phyloP scores from a whole-genome alignment of 1,284 basidiomycete genomes.

The Cutaneotrichosporon sp. region DNA sequence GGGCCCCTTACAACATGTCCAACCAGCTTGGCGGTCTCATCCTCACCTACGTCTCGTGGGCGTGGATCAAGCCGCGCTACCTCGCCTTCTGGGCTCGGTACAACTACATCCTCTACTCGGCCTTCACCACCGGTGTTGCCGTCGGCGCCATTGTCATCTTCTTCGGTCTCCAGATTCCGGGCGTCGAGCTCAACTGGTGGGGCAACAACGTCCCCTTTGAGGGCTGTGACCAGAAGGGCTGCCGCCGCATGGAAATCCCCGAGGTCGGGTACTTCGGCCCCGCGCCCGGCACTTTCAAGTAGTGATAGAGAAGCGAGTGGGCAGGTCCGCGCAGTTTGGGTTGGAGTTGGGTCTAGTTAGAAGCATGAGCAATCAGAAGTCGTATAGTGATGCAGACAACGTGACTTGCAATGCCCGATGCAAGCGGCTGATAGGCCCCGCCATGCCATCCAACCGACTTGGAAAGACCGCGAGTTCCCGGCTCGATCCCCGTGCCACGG shows the following conservation, averaged over 20 bases:
- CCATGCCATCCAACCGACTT: too few relatives aligned
- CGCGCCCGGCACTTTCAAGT: slow-evolving; percentile 7
- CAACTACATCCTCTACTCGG: slow-evolving; percentile 43
- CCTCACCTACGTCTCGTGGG: slow-evolving; percentile 29
- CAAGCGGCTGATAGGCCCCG: too few relatives aligned
- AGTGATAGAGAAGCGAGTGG: too few relatives aligned
- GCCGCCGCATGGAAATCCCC: slow-evolving; percentile 7
- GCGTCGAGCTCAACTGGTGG: slow-evolving; percentile 19
- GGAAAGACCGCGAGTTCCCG: too few relatives aligned
- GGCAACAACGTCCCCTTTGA: slow-evolving; percentile 17
- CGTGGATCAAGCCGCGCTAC: slow-evolving; percentile 27
- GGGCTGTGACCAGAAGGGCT: slow-evolving; percentile 14
- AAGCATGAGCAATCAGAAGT: too few relatives aligned
- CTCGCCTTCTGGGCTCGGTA: slow-evolving; percentile 44
- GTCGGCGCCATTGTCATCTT: slow-evolving; percentile 39
- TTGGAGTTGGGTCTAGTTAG: too few relatives aligned
- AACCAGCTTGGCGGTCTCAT: slow-evolving; percentile 4
- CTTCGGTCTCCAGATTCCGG: slow-evolving; percentile 23
- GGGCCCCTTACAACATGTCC: slow-evolving; percentile 26
- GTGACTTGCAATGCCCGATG: too few relatives aligned
- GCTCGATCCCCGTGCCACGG: too few relatives aligned
- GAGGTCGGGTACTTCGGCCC: slow-evolving; percentile 20
- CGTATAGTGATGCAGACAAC: too few relatives aligned
- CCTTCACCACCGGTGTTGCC: slow-evolving; percentile 40
- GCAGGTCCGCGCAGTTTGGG: too few relatives aligned